Base-by-base conservation (phyloP, 768 basidiomycete species). In the Agaricus blazei region DNA sequence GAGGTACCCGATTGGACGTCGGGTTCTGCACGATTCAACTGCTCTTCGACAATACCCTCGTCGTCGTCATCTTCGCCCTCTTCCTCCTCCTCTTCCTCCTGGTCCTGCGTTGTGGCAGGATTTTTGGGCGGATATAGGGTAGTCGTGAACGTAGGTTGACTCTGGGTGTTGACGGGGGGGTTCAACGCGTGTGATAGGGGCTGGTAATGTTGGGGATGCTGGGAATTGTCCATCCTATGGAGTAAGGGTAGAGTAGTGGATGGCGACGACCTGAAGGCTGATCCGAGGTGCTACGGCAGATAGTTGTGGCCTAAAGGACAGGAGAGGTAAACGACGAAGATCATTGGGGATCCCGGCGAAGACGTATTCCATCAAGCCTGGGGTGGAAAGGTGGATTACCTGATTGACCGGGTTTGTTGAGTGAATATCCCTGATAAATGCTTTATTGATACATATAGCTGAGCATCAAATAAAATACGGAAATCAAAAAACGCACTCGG, bases 131-230 rank as follows among this genome's bases (percentile, higher is more conserved):
- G 54, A 36, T 49, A 56, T 29, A 56, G 44, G 11, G 23, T 50
- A 26, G 40, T 34, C 26, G 48, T 44, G 23, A 56, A 56, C 9
- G 54, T 63, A 52, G 56, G 56, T 45, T 59, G 66, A 27, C 28
- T 59, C 50, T 56, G 68, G 37, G 63, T 67, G 60, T 41, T 64
- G 65, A 67, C 72, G 59, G 81, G 85, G 0, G 83, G 84, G 66
- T 87, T 75, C 38, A 90, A 75, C 42, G 88, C 88, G 74, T 88
- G 85, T 53, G 88, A 90, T 62, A 90, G 77, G 27, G 88, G 85
- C 59, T 88, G 87, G 71, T 90, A 88, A 59, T 86, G 85, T 66
- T 89, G 87, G 54, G 86, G 85, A 59, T 86, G 85, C 67, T 89
- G 87, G 53, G 86, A 85, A 67, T 87, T 87, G 70, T 88, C 78